Conservation (phyloP, 148 eudicot genomes). For the Euryodendron excelsum region DNA sequence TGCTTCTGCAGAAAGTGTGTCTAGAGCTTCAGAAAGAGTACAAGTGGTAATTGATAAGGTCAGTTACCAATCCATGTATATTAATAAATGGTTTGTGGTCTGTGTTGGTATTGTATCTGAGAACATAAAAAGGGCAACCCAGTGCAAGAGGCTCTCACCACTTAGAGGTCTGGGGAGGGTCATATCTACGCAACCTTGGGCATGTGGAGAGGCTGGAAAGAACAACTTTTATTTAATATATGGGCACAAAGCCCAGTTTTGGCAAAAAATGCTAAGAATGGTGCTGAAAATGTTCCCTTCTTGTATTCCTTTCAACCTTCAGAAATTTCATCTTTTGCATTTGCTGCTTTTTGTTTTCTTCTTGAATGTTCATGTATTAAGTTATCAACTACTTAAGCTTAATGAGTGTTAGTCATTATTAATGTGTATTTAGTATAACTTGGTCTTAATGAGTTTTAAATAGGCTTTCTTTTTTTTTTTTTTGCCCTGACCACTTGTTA, state of each 20-base stretch:
- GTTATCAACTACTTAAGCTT: not conserved
- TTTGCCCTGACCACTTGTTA: not conserved
- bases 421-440: not conserved
- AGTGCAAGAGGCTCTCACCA: too few species aligned
- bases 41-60: slow-evolving; percentile 23
- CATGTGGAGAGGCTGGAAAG: too few species aligned
- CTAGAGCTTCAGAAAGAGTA: slow-evolving; percentile 26
- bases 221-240: not conserved
- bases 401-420: not conserved
- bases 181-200: too few species aligned
- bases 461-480: not conserved
- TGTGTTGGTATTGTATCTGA: not conserved
- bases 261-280: not conserved
- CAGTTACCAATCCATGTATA: not conserved
- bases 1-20: slow-evolving; percentile 12
- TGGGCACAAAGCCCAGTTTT: not conserved
- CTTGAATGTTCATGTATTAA: slow-evolving; percentile 8
- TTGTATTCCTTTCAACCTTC: not conserved
- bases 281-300: not conserved
- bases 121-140: too few species aligned
- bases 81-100: not conserved
- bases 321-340: not conserved
- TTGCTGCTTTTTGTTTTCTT: not conserved
- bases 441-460: not conserved
- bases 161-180: too few species aligned